These are phyloP conservation scores for Fomitopsis serialis DNA, from an alignment of 768 basidiomycete species.

Conservation along the genomic window DNA sequence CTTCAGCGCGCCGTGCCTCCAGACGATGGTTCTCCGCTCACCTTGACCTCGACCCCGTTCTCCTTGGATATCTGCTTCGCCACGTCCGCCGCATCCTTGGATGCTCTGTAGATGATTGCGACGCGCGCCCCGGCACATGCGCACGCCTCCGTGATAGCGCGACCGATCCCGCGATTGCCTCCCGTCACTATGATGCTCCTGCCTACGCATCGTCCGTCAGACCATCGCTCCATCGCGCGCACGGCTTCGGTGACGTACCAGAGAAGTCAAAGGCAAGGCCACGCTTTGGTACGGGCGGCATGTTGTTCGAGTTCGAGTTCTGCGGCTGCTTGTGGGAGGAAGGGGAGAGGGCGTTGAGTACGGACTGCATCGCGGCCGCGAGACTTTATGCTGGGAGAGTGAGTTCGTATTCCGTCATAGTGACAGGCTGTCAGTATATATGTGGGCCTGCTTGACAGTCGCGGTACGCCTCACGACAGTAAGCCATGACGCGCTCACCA, in stretches of 20 bases:
- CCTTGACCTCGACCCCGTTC: conserved; percentile 40
- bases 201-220: conserved; percentile 20
- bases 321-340: too few species aligned
- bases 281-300: neutral
- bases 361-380: too few species aligned
- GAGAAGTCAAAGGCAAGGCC: conserved; percentile 21
- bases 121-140: conserved; percentile 53
- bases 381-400: too few species aligned
- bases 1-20: neutral
- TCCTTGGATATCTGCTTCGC: conserved; percentile 42
- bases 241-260: conserved; percentile 18
- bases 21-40: conserved; percentile 17
- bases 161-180: conserved; percentile 60
- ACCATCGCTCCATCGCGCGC: neutral
- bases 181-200: conserved; percentile 57
- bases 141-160: conserved; percentile 45
- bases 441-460: too few species aligned
- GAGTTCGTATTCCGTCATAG: too few species aligned
- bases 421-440: too few species aligned
- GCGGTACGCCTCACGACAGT: too few species aligned
- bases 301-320: neutral
- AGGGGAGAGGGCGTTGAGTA: too few species aligned
- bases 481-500: too few species aligned
- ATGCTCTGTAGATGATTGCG: conserved; percentile 57
- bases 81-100: conserved; percentile 42